Percentiles rank a stretch among this genome's conserved stretches.
phyloP scores from a whole-genome alignment of 441 rosid genomes.

The Jatropha multifida region DNA sequence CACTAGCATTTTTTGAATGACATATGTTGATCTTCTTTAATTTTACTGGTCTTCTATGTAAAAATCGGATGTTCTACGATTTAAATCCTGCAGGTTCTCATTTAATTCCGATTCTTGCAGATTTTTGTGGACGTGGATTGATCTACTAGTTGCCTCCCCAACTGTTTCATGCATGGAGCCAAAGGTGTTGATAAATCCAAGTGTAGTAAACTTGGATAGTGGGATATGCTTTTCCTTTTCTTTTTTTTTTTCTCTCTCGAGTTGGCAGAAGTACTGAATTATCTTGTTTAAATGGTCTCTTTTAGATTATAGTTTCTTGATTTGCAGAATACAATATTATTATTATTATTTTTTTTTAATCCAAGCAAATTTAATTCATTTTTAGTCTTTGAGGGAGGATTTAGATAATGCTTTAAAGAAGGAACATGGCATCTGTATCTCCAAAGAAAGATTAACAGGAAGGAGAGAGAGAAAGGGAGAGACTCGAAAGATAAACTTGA shows the following conservation, averaged over 20 bases:
- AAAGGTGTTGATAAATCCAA: background rate
- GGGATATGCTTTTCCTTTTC: background rate
- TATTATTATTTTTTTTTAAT: background rate
- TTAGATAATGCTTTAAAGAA: no score
- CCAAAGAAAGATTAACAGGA: background rate
- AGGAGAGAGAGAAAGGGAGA: no score
- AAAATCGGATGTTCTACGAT: background rate
- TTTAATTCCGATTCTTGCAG: conserved; percentile 36
- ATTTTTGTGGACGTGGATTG: conserved; percentile 56
- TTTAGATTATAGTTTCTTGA: no score
- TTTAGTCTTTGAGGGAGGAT: no score
- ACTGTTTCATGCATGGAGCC: background rate
- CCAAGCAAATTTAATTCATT: background rate
- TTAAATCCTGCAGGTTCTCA: background rate
- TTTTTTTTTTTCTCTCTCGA: background rate
- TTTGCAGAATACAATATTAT: no score
- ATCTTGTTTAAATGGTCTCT: no score
- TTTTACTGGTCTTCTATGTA: background rate
- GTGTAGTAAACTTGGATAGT: background rate
- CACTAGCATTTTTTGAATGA: background rate
- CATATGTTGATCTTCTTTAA: background rate
- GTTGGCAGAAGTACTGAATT: background rate
- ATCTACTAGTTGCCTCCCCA: conserved; percentile 11
- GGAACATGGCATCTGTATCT: no score
- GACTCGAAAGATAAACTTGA: background rate